Percentiles rank a stretch among this genome's conserved stretches.
Conservation (phyloP, 2,329 filamentous ascomycete genomes). For the Rhynchosporium secalis region DNA sequence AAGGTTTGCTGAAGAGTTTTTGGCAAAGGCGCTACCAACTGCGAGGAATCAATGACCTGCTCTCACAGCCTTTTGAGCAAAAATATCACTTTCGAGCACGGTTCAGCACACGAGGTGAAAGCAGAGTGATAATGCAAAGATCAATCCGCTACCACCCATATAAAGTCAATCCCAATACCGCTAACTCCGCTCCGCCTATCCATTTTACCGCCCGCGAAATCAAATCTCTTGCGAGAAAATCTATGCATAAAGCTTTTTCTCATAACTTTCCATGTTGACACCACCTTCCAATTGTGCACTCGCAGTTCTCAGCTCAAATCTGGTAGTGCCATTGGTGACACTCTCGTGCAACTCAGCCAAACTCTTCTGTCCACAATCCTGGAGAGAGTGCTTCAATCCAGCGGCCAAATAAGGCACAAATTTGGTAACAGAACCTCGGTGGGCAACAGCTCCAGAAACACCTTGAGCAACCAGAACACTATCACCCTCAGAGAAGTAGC, state of each 20-base stretch:
- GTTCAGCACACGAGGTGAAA: not conserved
- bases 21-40: not conserved
- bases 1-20: too few relatives aligned
- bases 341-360: constrained; percentile 73
- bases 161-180: not conserved
- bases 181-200: constrained; percentile 17
- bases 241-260: constrained; percentile 98
- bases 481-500: constrained; percentile 98
- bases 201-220: constrained; percentile 8
- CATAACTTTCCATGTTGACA: constrained; percentile 97
- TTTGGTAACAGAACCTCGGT: constrained; percentile 83
- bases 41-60: not conserved
- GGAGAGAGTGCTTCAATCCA: constrained; percentile 94
- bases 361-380: constrained; percentile 88
- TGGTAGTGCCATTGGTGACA: constrained; percentile 72
- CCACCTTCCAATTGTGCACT: constrained; percentile 96
- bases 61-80: not conserved
- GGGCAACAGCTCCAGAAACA: constrained; percentile 82
- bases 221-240: constrained; percentile 15
- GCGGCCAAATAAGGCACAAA: constrained; percentile 95
- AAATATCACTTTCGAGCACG: not conserved
- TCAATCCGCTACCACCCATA: not conserved
- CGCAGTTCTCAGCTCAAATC: constrained; percentile 92
- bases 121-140: not conserved
- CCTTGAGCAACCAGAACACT: constrained; percentile 94